Conservation (phyloP, 2,329 filamentous ascomycete species). For the Aspergillus tubingensis region DNA sequence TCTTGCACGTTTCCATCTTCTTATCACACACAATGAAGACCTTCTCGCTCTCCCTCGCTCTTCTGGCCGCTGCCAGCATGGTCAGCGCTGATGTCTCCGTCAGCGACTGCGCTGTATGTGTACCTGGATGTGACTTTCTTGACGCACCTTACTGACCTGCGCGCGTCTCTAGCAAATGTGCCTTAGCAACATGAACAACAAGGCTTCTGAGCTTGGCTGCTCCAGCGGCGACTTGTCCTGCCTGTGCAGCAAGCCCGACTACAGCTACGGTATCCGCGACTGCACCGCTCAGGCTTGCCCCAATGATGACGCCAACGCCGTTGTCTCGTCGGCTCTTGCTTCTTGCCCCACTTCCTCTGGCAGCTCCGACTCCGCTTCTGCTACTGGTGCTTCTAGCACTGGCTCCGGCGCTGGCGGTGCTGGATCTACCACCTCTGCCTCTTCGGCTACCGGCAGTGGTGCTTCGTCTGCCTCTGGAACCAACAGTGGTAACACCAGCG, state of each 20-base stretch:
- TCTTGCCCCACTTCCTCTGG: slow-evolving; percentile 34
- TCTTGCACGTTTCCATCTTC: slow-evolving; percentile 1
- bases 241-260: slow-evolving; percentile 45
- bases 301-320: slow-evolving; percentile 34
- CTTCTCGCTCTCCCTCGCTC: slow-evolving; percentile 31
- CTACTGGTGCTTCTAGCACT: slow-evolving; percentile 12
- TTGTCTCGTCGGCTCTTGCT: slow-evolving; percentile 36
- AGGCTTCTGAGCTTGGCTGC: slow-evolving; percentile 45
- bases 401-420: slow-evolving; percentile 24
- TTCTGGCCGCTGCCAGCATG: slow-evolving; percentile 32
- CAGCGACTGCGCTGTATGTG: slow-evolving; percentile 36
- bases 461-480: slow-evolving; percentile 9
- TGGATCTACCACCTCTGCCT: slow-evolving; percentile 13
- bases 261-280: slow-evolving; percentile 49
- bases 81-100: slow-evolving; percentile 29
- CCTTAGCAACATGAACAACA: slow-evolving; percentile 47
- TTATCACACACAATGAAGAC: slow-evolving; percentile 33
- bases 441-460: background rate
- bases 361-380: slow-evolving; percentile 16
- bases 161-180: slow-evolving; percentile 42
- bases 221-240: slow-evolving; percentile 39
- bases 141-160: slow-evolving; percentile 14
- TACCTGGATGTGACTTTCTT: background rate
- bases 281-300: slow-evolving; percentile 49
- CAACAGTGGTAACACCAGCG: slow-evolving; percentile 21